phyloP scores from a whole-genome alignment of 208 protist genomes.

The Crithidia bombi region DNA sequence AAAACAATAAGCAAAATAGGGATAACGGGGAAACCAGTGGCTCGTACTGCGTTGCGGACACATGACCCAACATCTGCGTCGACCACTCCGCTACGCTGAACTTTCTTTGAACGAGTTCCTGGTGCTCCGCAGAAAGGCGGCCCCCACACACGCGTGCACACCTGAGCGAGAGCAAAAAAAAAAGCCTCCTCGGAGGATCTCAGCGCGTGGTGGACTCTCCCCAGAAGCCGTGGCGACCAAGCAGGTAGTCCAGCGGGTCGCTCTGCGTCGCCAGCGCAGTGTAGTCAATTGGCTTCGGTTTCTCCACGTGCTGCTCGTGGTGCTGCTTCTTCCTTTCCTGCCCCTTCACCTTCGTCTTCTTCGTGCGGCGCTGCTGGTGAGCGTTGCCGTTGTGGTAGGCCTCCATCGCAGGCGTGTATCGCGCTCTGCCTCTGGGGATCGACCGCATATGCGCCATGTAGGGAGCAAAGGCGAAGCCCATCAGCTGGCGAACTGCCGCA shows the following conservation, averaged over 20 bases:
- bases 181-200: too few species aligned
- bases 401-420: neutral
- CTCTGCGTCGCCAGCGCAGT: constrained; percentile 9
- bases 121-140: too few species aligned
- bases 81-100: too few species aligned
- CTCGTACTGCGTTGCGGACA: too few species aligned
- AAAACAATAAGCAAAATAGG: too few species aligned
- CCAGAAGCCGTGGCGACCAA: constrained; percentile 44
- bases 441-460: constrained; percentile 10
- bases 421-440: neutral
- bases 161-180: too few species aligned
- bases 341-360: neutral
- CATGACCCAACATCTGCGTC: neutral
- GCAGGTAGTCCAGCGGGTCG: constrained; percentile 34
- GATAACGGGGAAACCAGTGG: too few species aligned
- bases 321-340: neutral
- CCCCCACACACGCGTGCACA: too few species aligned
- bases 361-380: neutral
- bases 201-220: constrained; percentile 32
- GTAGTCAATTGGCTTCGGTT: constrained; percentile 6
- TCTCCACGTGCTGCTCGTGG: neutral
- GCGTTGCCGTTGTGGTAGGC: neutral
- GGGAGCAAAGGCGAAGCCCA: constrained; percentile 13
- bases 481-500: neutral
- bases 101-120: too few species aligned